A percentile compares a stretch with the other conserved stretches of the same genome.
Conservation (phyloP, 2,329 filamentous ascomycete genomes). For the Fusarium marasasianum region DNA sequence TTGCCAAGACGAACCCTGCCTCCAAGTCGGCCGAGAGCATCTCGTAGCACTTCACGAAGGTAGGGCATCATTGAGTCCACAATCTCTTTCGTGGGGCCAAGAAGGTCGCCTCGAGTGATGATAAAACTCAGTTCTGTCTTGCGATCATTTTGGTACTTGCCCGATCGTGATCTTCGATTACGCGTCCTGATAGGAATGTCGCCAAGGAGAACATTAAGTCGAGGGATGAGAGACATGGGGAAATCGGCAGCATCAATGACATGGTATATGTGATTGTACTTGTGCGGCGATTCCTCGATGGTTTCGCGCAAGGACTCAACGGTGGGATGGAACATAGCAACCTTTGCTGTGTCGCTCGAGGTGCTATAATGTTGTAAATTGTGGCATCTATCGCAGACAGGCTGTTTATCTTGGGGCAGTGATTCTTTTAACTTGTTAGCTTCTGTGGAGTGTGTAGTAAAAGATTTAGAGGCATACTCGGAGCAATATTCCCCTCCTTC, state of each 20-base stretch:
- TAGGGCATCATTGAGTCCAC: constrained; percentile 90
- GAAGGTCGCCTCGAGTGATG: constrained; percentile 86
- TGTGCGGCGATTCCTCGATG: constrained; percentile 87
- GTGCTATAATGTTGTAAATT: constrained; percentile 78
- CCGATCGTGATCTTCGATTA: constrained; percentile 78
- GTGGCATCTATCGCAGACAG: constrained; percentile 90
- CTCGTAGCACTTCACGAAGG: constrained; percentile 78
- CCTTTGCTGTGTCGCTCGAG: constrained; percentile 55
- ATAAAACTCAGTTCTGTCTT: constrained; percentile 88
- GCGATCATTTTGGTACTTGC: constrained; percentile 72
- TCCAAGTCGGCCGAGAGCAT: constrained; percentile 74
- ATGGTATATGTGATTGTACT: constrained; percentile 94
- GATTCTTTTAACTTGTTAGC: constrained; percentile 30
- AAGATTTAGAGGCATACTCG: constrained; percentile 15
- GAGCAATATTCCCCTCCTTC: constrained; percentile 28
- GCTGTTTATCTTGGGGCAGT: constrained; percentile 50
- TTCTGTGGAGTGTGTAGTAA: background rate
- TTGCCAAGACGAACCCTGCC: constrained; percentile 85
- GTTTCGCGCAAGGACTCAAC: constrained; percentile 84
- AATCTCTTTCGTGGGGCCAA: constrained; percentile 84
- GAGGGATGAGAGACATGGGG: constrained; percentile 88
- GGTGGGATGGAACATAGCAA: constrained; percentile 81
- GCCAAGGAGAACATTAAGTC: constrained; percentile 74
- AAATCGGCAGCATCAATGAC: constrained; percentile 96
- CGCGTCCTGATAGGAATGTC: constrained; percentile 78